phyloP scores from a whole-genome alignment of 345 rosid genomes.

The Mercurialis annua region DNA sequence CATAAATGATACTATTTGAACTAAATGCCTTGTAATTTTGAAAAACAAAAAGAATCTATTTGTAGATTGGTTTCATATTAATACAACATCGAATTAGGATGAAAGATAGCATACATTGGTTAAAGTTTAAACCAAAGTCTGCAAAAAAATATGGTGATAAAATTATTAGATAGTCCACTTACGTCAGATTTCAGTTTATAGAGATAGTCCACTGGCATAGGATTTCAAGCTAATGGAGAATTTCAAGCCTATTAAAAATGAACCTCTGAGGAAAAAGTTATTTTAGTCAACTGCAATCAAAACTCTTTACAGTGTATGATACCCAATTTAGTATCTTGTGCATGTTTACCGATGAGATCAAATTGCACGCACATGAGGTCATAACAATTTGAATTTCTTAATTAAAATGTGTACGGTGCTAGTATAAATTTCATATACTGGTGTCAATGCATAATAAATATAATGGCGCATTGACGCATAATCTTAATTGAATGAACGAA shows the following conservation, averaged over 20 bases:
- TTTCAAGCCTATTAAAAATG: neutral
- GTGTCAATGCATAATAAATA: neutral
- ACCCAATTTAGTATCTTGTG: neutral
- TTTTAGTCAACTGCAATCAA: neutral
- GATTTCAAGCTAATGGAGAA: neutral
- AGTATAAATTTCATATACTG: neutral
- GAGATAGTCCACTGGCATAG: constrained; percentile 20
- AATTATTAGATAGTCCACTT: too few species aligned
- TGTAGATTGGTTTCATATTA: too few species aligned
- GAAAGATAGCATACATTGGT: too few species aligned
- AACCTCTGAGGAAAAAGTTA: neutral
- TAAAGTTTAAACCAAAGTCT: too few species aligned
- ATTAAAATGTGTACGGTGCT: neutral
- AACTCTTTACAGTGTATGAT: neutral
- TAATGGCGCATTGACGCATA: neutral
- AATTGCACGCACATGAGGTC: neutral
- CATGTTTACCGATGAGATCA: neutral
- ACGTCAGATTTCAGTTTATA: too few species aligned
- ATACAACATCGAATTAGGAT: too few species aligned
- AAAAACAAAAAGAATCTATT: too few species aligned
- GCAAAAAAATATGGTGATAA: too few species aligned
- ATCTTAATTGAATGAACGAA: constrained; percentile 6
- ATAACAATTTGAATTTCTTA: neutral
- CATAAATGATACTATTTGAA: neutral
- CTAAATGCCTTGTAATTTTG: too few species aligned